phyloP scores from a whole-genome alignment of 257 asterid genomes.

The Ajuga chamaepitys region DNA sequence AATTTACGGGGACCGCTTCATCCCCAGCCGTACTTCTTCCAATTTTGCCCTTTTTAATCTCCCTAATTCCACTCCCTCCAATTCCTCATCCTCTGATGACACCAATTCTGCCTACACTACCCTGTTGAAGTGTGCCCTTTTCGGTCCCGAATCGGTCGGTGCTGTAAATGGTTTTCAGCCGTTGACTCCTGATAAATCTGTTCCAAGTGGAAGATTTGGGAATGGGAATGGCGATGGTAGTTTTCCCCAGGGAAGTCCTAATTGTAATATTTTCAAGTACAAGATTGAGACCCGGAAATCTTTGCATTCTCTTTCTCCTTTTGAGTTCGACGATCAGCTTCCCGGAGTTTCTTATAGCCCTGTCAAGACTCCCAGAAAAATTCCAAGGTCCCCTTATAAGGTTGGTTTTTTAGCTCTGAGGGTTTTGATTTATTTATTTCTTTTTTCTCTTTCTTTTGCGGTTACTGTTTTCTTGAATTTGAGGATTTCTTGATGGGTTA shows the following conservation, averaged over 20 bases:
- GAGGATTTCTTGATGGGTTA: neutral
- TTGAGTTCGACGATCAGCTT: constrained; percentile 64
- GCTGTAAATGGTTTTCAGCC: constrained; percentile 37
- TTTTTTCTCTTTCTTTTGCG: neutral
- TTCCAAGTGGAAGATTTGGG: constrained; percentile 19
- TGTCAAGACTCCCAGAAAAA: constrained; percentile 64
- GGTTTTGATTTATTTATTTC: neutral
- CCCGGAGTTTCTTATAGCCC: constrained; percentile 63
- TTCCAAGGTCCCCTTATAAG: constrained; percentile 76
- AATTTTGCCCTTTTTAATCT: constrained; percentile 74
- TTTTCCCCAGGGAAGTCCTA: constrained; percentile 34
- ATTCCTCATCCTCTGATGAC: constrained; percentile 33
- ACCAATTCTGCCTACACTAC: constrained; percentile 53
- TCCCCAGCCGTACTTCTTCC: constrained; percentile 79
- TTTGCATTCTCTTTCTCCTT: constrained; percentile 51
- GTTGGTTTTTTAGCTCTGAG: constrained; percentile 19
- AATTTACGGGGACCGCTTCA: constrained; percentile 76
- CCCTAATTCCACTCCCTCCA: constrained; percentile 26
- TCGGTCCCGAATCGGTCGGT: constrained; percentile 49
- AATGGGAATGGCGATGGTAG: constrained; percentile 18
- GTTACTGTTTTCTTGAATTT: neutral
- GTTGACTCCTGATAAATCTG: constrained; percentile 49
- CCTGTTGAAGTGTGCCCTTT: constrained; percentile 66
- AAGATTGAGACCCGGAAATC: constrained; percentile 63
- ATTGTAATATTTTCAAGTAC: constrained; percentile 71